Conservation (phyloP, 2,329 filamentous ascomycete species). For the Talaromyces sp. region DNA sequence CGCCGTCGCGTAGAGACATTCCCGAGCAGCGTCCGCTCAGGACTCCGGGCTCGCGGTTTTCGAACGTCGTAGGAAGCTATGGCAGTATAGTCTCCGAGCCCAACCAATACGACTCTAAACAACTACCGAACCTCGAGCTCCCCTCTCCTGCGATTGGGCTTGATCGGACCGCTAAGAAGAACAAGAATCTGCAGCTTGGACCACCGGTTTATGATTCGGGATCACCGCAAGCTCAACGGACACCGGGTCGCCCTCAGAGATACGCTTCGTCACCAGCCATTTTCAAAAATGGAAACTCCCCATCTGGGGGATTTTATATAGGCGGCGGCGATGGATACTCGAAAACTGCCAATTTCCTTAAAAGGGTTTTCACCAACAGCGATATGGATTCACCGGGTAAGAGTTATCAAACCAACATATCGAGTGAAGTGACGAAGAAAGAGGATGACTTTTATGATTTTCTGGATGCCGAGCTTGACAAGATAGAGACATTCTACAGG, state of each 20-base stretch:
- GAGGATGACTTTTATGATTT: constrained; percentile 86
- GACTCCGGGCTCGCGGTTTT: constrained; percentile 34
- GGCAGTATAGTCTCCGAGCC: constrained; percentile 61
- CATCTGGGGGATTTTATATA: neutral
- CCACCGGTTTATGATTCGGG: constrained; percentile 17
- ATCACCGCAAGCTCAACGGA: constrained; percentile 24
- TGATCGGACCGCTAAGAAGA: constrained; percentile 24
- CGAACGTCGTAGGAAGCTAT: constrained; percentile 50
- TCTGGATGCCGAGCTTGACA: constrained; percentile 78
- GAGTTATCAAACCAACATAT: constrained; percentile 54
- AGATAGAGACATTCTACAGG: constrained; percentile 87
- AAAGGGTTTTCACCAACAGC: constrained; percentile 39
- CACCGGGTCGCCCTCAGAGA: constrained; percentile 8
- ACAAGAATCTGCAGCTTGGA: constrained; percentile 18
- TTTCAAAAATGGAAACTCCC: neutral
- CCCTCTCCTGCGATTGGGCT: constrained; percentile 60
- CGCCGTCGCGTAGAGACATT: constrained; percentile 29
- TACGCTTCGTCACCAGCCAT: constrained; percentile 12
- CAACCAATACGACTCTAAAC: constrained; percentile 28
- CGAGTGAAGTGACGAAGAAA: constrained; percentile 65
- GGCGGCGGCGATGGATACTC: constrained; percentile 11
- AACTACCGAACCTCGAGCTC: constrained; percentile 54
- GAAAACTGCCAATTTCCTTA: constrained; percentile 33
- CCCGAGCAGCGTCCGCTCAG: constrained; percentile 38
- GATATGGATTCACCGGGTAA: constrained; percentile 40